phyloP scores from a whole-genome alignment of 2,329 filamentous ascomycete genomes.

The Phialemoniopsis sp. region DNA sequence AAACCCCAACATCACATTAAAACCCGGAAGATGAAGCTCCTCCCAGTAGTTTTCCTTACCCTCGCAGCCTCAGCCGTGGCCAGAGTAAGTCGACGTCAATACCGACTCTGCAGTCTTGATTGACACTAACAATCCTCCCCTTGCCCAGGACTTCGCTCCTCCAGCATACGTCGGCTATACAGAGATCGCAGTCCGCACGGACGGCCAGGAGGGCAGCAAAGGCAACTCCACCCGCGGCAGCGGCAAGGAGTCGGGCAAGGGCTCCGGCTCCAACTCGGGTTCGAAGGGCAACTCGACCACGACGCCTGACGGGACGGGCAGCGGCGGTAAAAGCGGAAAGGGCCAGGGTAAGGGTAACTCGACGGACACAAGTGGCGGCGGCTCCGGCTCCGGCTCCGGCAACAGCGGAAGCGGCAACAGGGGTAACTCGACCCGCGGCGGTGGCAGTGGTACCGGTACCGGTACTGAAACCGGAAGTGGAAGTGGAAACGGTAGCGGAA shows the following conservation, averaged over 20 bases:
- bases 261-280: not conserved
- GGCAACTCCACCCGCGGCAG: not conserved
- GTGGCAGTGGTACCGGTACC: not conserved
- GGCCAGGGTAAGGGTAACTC: slow-evolving; percentile 4
- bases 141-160: no score
- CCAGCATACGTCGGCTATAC: no score
- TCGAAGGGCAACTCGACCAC: slow-evolving; percentile 4
- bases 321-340: not conserved
- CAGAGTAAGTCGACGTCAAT: slow-evolving; percentile 4
- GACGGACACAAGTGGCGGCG: not conserved
- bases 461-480: slow-evolving; percentile 1
- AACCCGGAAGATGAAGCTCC: slow-evolving; percentile 7
- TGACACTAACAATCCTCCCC: no score
- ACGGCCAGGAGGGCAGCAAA: not conserved
- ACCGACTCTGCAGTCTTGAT: no score
- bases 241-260: not conserved
- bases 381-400: not conserved
- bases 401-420: not conserved
- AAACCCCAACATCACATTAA: no score
- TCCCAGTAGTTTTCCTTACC: slow-evolving; percentile 5
- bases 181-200: no score
- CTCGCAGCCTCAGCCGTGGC: slow-evolving; percentile 9
- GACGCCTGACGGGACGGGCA: not conserved
- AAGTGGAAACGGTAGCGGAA: not conserved
- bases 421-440: slow-evolving; percentile 2